Base-by-base conservation (phyloP, 179 eudicot species). In the Spergularia azorica region DNA sequence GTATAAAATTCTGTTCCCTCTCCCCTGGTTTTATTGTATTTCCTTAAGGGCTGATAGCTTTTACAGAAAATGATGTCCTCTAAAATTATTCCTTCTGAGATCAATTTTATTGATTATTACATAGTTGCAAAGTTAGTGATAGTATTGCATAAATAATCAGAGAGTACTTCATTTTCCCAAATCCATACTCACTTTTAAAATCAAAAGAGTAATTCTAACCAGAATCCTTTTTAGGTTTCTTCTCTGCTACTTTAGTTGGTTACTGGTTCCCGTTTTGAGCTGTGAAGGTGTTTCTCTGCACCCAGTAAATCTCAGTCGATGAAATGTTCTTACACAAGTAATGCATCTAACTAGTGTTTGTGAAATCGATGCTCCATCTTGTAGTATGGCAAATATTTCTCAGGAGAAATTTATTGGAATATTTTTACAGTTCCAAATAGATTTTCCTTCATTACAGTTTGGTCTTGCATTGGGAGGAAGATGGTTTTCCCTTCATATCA, bases 1-100 rank as follows among this genome's bases (percentile, higher is more conserved):
- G 32, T 0, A 26, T 26, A 26, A 26, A 26, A 26, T 26, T 26
- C 32, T 26, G 32, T 26, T 2, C 32, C 32, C 32, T 26, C 32
- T 2, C 2, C 32, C 32, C 32, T 60, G 15, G n/a, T 56, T 61
- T 39, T 54, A 63, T 17, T 70, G 62, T 13, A 11, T 26, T 51
- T 21, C n/a, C n/a, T n/a, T 60, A 66, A 18, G 16, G n/a, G 52
- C 38, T 66, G 70, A 66, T 52, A 39, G 70, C 41, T 63, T 63
- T 46, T 63, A 63, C 67, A 11, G 67, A 17, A 7, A 32, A 12
- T 32, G 13, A 16, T 8, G 9, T 20, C 20, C 15, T 20, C 26
- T 11, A 6, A 10, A 60, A 60, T 26, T 32, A 17, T 17, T 60
- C 9, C 63, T 60, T 60, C 32, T 17, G 63, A 17, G 60, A 6